These are phyloP conservation scores for Canna indica DNA, from an alignment of 176 grass and related monocot genomes.

Conservation along the genomic window DNA sequence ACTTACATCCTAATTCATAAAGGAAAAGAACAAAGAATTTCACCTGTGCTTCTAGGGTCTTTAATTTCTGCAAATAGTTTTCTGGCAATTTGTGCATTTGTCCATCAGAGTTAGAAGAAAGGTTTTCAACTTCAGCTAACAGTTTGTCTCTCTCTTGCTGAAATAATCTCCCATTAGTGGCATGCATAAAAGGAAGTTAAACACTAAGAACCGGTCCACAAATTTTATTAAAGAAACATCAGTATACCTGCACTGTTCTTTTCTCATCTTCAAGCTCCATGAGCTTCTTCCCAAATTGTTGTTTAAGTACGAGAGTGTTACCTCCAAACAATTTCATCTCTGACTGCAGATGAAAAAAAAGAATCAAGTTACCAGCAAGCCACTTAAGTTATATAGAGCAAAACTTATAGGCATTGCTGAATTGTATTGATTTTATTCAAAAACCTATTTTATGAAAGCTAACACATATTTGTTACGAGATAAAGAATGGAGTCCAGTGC, in stretches of 20 bases:
- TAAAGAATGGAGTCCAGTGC: too few relatives aligned
- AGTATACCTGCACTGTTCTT: constrained; percentile 62
- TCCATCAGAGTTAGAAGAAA: constrained; percentile 64
- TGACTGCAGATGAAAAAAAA: constrained; percentile 44
- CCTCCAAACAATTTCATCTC: constrained; percentile 97
- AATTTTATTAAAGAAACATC: too few relatives aligned
- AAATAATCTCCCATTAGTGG: not conserved
- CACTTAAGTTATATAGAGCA: too few relatives aligned
- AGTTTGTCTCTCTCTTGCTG: constrained; percentile 98
- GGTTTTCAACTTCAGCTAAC: constrained; percentile 96
- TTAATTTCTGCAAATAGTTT: constrained; percentile 80
- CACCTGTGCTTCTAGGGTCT: constrained; percentile 95
- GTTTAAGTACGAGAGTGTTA: constrained; percentile 87
- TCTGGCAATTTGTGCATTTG: constrained; percentile 79
- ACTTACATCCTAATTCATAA: too few relatives aligned
- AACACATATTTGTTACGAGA: too few relatives aligned
- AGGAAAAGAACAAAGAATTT: too few relatives aligned
- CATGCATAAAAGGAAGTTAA: not conserved
- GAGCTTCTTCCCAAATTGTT: constrained; percentile 95
- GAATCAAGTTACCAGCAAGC: too few relatives aligned
- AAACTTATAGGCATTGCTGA: not conserved
- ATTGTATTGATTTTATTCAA: too few relatives aligned
- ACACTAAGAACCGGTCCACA: too few relatives aligned
- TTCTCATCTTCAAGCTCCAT: constrained; percentile 98
- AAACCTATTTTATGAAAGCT: too few relatives aligned